Evolutionary conservation across 169 alveolate genomes (phyloP).

Genomic region (Plasmodium gallinaceum): DNA sequence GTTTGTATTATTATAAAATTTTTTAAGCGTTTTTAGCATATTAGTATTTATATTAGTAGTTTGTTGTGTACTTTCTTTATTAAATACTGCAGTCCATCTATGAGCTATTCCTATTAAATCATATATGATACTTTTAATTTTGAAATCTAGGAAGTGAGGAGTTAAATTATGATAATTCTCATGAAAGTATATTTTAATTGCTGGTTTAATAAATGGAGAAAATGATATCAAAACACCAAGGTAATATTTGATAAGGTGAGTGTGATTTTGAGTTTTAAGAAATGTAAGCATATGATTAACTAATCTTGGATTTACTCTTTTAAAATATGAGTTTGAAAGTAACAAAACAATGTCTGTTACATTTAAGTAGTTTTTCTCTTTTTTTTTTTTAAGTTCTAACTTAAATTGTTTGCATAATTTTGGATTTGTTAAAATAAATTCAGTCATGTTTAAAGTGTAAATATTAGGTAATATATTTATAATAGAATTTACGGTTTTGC

Average conservation of each 20-base stretch:
- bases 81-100: conserved; percentile 50
- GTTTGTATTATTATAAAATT: conserved; percentile 18
- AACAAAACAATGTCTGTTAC: conserved; percentile 24
- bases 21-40: neutral
- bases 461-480: conserved; percentile 24
- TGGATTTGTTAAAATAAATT: conserved; percentile 40
- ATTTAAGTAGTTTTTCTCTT: conserved; percentile 20
- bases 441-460: conserved; percentile 43
- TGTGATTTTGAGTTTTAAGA: conserved; percentile 14
- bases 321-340: conserved; percentile 26
- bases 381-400: conserved; percentile 17
- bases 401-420: conserved; percentile 17
- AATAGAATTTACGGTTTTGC: neutral
- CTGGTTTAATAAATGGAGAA: conserved; percentile 66
- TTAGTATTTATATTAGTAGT: neutral
- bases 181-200: conserved; percentile 51
- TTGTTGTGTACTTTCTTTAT: conserved; percentile 9
- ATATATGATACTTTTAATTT: conserved; percentile 11
- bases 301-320: conserved; percentile 10
- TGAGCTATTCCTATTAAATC: conserved; percentile 16
- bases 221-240: conserved; percentile 31
- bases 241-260: conserved; percentile 28
- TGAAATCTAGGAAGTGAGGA: neutral
- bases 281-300: conserved; percentile 23
- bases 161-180: conserved; percentile 5